Evolutionary conservation across 202 grass and related monocot species (phyloP).

Genomic region (Hordeum pubiflorum): DNA sequence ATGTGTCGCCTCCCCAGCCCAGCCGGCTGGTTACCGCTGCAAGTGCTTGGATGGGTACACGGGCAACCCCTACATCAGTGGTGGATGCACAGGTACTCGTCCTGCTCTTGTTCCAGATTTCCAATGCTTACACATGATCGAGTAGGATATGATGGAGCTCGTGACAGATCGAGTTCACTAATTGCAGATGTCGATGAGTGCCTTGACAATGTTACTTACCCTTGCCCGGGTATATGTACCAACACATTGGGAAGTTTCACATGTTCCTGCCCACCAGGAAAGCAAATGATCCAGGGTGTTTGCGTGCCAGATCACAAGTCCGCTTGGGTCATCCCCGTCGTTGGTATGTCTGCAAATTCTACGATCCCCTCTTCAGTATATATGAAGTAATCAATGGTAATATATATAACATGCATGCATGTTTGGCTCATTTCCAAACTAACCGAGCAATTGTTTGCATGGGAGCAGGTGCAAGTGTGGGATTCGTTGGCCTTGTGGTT

Average conservation of each 20-base stretch:
- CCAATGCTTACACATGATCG: no score
- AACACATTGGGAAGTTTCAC: slow-evolving; percentile 34
- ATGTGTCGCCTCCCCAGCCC: slow-evolving; percentile 29
- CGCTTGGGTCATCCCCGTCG: no score
- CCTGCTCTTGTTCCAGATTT: no score
- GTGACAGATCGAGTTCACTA: no score
- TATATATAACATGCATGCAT: no score
- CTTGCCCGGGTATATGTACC: slow-evolving; percentile 33
- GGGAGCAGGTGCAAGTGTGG: slow-evolving; percentile 19
- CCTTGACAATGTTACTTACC: background rate
- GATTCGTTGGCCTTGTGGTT: slow-evolving; percentile 14
- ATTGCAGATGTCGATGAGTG: slow-evolving; percentile 49
- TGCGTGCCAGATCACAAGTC: no score
- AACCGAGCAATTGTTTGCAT: background rate
- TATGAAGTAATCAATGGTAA: no score
- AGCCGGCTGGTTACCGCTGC: slow-evolving; percentile 35
- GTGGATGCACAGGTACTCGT: slow-evolving; percentile 31
- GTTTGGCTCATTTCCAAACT: no score
- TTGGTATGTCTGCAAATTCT: no score
- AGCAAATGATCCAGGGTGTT: background rate
- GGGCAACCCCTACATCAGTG: slow-evolving; percentile 40
- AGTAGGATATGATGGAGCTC: no score
- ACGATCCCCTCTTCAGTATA: no score
- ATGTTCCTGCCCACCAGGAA: slow-evolving; percentile 31
- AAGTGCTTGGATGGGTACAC: slow-evolving; percentile 29